Percentiles rank a stretch among this genome's conserved stretches.
These are phyloP conservation scores for Phylloporus gajari DNA, from an alignment of 1,284 basidiomycete genomes.

Conservation along the genomic window DNA sequence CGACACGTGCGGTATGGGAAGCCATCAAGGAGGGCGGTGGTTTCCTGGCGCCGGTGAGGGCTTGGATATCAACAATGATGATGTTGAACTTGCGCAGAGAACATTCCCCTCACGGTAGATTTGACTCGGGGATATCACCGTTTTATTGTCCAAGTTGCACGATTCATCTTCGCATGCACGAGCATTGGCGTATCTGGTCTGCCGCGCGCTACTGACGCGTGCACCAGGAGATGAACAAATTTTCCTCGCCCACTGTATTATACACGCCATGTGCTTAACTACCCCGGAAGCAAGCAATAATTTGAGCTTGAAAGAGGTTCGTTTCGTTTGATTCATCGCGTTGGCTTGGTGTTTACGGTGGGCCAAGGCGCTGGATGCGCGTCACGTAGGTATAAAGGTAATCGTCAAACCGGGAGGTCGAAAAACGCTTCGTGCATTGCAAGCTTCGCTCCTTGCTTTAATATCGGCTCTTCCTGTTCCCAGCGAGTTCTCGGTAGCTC, in stretches of 20 bases:
- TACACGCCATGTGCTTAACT: slow-evolving; percentile 59
- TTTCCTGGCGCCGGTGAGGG: slow-evolving; percentile 24
- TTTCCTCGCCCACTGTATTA: slow-evolving; percentile 59
- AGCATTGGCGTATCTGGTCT: slow-evolving; percentile 67
- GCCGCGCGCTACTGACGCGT: slow-evolving; percentile 63
- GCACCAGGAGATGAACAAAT: slow-evolving; percentile 68
- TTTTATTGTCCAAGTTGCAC: slow-evolving; percentile 59
- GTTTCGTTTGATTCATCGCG: slow-evolving; percentile 20
- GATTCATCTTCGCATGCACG: slow-evolving; percentile 63
- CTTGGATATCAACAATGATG: slow-evolving; percentile 47
- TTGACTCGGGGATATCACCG: slow-evolving; percentile 50
- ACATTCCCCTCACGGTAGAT: slow-evolving; percentile 63
- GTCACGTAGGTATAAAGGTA: slow-evolving; percentile 56
- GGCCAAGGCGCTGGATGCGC: slow-evolving; percentile 55
- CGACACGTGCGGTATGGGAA: slow-evolving; percentile 73
- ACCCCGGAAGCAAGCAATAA: slow-evolving; percentile 56
- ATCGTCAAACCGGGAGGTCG: slow-evolving; percentile 69
- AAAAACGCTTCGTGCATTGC: slow-evolving; percentile 64
- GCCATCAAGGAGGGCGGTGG: slow-evolving; percentile 50
- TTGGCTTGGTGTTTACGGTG: slow-evolving; percentile 12
- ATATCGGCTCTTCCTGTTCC: slow-evolving; percentile 61
- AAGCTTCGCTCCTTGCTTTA: slow-evolving; percentile 62
- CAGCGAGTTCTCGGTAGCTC: slow-evolving; percentile 54
- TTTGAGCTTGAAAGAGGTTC: slow-evolving; percentile 54
- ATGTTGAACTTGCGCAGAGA: slow-evolving; percentile 56